These are phyloP conservation scores for Aspergillus bridgeri DNA, from an alignment of 495 filamentous ascomycete genomes.

Conservation along the genomic window DNA sequence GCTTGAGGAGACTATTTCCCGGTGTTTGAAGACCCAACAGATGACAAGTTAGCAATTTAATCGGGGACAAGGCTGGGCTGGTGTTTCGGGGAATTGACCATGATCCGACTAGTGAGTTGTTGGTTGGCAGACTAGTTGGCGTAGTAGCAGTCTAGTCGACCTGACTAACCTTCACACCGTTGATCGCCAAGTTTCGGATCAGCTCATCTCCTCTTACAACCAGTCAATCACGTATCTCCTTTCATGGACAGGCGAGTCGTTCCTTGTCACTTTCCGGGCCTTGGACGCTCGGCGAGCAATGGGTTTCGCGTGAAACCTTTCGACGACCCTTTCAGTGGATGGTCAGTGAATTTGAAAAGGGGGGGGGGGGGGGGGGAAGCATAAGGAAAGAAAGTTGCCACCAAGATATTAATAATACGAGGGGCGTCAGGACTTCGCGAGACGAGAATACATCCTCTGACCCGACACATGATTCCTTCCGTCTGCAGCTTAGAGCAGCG, in stretches of 20 bases:
- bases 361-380: background rate
- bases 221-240: constrained; percentile 2
- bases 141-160: background rate
- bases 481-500: constrained; percentile 1
- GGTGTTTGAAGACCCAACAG: background rate
- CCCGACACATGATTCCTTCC: constrained; percentile 15
- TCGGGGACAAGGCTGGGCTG: background rate
- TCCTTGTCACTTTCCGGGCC: background rate
- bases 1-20: constrained; percentile 3
- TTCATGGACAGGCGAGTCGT: background rate
- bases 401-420: background rate
- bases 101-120: background rate
- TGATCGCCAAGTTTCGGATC: constrained; percentile 1
- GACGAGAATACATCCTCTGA: background rate
- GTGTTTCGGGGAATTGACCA: background rate
- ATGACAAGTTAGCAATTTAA: background rate
- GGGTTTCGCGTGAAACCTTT: background rate
- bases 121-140: background rate
- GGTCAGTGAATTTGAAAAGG: too few relatives aligned
- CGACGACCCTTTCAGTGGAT: background rate
- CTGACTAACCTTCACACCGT: background rate
- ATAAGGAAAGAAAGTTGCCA: background rate
- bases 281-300: background rate
- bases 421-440: background rate
- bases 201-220: constrained; percentile 1